Conservation (phyloP, 495 filamentous ascomycete species). For the Hypoxylon perforatum region DNA sequence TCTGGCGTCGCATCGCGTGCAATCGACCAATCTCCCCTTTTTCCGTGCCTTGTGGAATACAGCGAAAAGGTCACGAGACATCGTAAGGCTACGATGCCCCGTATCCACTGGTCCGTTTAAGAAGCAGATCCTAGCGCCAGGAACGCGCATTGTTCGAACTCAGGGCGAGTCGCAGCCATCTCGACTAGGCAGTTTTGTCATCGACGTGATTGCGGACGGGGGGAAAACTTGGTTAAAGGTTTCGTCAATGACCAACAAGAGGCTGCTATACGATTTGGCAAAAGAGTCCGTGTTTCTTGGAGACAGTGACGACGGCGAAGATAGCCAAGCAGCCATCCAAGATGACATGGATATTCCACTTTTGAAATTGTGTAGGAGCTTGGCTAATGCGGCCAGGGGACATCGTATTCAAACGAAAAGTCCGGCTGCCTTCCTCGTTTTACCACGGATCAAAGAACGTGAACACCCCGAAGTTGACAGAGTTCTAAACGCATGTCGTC, state of each 20-base stretch:
- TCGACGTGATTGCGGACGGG: constrained; percentile 45
- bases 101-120: constrained; percentile 42
- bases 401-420: constrained; percentile 42
- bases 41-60: constrained; percentile 45
- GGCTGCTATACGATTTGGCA: constrained; percentile 43
- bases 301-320: constrained; percentile 38
- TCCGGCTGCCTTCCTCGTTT: constrained; percentile 34
- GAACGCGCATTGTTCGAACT: constrained; percentile 43
- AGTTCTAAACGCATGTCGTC: constrained; percentile 38
- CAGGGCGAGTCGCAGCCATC: constrained; percentile 42
- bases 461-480: constrained; percentile 38
- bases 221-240: constrained; percentile 46
- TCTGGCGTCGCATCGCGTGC: constrained; percentile 29
- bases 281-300: constrained; percentile 46
- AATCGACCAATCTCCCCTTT: constrained; percentile 42
- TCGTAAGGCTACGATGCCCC: constrained; percentile 42
- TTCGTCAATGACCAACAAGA: constrained; percentile 46
- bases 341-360: constrained; percentile 41
- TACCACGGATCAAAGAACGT: constrained; percentile 43
- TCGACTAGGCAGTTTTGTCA: constrained; percentile 37
- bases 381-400: constrained; percentile 39
- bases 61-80: constrained; percentile 40
- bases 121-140: constrained; percentile 43
- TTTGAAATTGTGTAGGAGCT: constrained; percentile 39
- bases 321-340: background rate